phyloP scores from a whole-genome alignment of 441 rosid genomes.

The Populus trichocarpa region DNA sequence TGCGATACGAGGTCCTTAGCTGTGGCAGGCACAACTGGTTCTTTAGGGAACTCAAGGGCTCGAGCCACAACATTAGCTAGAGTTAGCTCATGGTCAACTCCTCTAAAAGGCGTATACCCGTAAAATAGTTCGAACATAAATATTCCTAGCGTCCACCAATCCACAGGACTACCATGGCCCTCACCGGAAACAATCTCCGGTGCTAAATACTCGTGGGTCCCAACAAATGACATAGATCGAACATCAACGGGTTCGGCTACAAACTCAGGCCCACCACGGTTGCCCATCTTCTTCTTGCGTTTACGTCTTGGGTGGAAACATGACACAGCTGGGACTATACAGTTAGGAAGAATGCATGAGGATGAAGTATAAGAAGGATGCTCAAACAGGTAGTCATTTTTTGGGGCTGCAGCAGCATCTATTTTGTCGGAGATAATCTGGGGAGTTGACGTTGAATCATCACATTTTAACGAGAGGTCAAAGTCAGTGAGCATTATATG shows the following conservation, averaged over 20 bases:
- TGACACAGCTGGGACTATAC: conserved; percentile 83
- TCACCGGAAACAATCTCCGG: conserved; percentile 88
- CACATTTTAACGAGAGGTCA: conserved; percentile 84
- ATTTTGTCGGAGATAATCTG: conserved; percentile 43
- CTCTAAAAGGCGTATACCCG: conserved; percentile 77
- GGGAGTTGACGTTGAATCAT: conserved; percentile 61
- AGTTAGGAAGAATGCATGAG: conserved; percentile 75
- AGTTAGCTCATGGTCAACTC: conserved; percentile 81
- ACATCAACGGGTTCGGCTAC: conserved; percentile 82
- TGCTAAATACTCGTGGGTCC: conserved; percentile 89
- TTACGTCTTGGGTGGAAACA: conserved; percentile 70
- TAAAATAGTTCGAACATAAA: conserved; percentile 74
- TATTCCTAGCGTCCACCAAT: conserved; percentile 93
- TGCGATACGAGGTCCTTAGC: conserved; percentile 74
- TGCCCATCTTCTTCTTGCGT: conserved; percentile 55
- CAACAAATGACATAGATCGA: conserved; percentile 85
- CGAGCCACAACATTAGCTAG: conserved; percentile 86
- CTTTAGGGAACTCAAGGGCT: conserved; percentile 82
- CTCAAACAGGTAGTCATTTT: conserved; percentile 27
- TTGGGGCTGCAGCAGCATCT: conserved; percentile 22
- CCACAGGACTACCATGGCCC: conserved; percentile 86
- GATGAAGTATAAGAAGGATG: conserved; percentile 51
- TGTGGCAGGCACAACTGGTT: conserved; percentile 47
- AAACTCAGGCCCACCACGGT: conserved; percentile 56
- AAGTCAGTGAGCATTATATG: conserved; percentile 93